Evolutionary conservation across 2,329 filamentous ascomycete genomes (phyloP).

Genomic region (Aspergillus intermedius): DNA sequence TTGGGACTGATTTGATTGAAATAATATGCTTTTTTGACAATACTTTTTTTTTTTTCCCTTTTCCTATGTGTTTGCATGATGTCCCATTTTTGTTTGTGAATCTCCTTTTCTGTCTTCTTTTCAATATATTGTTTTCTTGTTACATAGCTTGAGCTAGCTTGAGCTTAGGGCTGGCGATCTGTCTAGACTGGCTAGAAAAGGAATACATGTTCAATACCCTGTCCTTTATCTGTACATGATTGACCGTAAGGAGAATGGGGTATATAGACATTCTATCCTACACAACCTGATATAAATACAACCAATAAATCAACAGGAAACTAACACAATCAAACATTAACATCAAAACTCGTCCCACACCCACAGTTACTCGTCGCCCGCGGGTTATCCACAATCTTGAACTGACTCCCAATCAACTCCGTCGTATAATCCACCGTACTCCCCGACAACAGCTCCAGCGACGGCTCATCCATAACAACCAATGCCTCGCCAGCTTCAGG

Average conservation of each 20-base stretch:
- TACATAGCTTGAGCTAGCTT: neutral
- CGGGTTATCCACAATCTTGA: conserved; percentile 94
- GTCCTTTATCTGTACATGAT: too few relatives aligned
- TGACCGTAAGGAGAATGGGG: neutral
- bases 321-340: conserved; percentile 48
- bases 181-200: too few relatives aligned
- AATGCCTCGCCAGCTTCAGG: conserved; percentile 55
- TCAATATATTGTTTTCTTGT: neutral
- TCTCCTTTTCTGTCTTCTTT: conserved; percentile 3
- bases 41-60: conserved; percentile 2
- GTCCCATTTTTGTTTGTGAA: too few relatives aligned
- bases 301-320: neutral
- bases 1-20: neutral
- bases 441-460: conserved; percentile 79
- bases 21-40: conserved; percentile 3
- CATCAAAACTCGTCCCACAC: conserved; percentile 95
- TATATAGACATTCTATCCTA: neutral
- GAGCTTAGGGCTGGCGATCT: neutral
- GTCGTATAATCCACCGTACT: conserved; percentile 96
- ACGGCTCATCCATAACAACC: conserved; percentile 81
- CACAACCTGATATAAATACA: neutral
- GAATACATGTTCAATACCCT: too few relatives aligned
- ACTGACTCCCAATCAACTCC: conserved; percentile 91
- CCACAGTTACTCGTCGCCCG: conserved; percentile 89
- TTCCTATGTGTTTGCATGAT: conserved; percentile 1